A percentile compares a stretch with the other conserved stretches of the same genome.
Evolutionary conservation across 78 protist genomes (phyloP).

Genomic region (Blattamonas nauphoetae): DNA sequence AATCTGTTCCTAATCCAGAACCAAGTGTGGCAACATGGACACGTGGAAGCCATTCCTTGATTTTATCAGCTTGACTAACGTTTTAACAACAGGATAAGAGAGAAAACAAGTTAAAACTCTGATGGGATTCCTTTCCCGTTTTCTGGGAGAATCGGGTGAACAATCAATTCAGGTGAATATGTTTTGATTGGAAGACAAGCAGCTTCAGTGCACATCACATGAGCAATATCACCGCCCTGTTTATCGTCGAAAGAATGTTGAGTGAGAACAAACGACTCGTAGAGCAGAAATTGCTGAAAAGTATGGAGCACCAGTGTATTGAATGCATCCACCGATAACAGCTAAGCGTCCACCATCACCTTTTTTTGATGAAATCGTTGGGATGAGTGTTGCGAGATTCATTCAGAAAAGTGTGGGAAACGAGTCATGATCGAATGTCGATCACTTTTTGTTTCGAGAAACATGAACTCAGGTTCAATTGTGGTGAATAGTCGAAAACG

Average conservation of each 20-base stretch:
- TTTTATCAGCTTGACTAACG: no score
- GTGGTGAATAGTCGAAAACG: no score
- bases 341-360: not conserved
- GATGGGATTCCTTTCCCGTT: no score
- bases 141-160: not conserved
- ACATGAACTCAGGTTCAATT: no score
- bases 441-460: no score
- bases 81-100: no score
- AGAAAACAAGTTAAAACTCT: no score
- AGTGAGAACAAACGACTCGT: not conserved
- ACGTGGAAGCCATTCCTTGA: no score
- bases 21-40: not conserved
- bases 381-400: not conserved
- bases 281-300: not conserved
- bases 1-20: not conserved
- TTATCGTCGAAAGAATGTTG: not conserved
- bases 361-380: not conserved
- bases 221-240: not conserved
- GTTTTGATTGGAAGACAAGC: not conserved
- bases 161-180: not conserved
- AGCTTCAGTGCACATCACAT: not conserved
- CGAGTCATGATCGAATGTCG: no score
- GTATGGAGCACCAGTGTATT: not conserved
- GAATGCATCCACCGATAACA: not conserved
- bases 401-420: no score